A percentile compares a stretch with the other conserved stretches of the same genome.
phyloP scores from a whole-genome alignment of 1,284 basidiomycete species.

The Sanghuangporus sanghuang region DNA sequence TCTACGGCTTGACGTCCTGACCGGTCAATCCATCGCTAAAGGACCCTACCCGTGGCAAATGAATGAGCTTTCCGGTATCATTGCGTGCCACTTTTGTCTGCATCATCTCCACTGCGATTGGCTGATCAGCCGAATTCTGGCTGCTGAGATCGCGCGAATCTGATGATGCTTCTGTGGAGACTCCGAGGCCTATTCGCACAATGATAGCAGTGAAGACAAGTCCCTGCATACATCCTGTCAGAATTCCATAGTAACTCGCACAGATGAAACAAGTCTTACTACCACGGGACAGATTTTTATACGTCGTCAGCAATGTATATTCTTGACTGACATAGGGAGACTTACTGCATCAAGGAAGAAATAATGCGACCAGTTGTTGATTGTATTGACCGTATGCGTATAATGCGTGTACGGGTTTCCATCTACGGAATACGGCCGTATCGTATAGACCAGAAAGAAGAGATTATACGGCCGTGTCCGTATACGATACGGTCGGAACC shows the following conservation, averaged over 20 bases:
- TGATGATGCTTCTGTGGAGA: constrained; percentile 18
- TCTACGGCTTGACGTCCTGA: constrained; percentile 5
- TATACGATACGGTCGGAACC: no score
- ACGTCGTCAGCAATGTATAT: neutral
- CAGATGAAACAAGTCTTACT: neutral
- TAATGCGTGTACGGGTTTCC: no score
- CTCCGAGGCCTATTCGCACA: constrained; percentile 30
- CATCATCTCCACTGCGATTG: neutral
- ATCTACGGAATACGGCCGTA: no score
- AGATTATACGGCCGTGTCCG: no score
- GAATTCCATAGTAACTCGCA: neutral
- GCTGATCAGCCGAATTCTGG: neutral
- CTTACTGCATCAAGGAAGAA: constrained; percentile 8
- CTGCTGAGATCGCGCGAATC: neutral
- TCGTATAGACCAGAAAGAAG: no score
- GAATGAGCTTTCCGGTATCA: neutral
- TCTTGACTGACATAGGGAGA: neutral
- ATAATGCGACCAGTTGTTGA: constrained; percentile 7
- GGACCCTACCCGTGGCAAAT: neutral
- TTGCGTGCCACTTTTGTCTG: neutral
- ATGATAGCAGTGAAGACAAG: constrained; percentile 31
- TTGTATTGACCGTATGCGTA: no score
- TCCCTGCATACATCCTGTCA: constrained; percentile 16
- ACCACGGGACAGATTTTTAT: neutral
- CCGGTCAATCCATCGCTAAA: neutral